Evolutionary conservation across 2,329 filamentous ascomycete species (phyloP).

Genomic region (Blumeria graminis): DNA sequence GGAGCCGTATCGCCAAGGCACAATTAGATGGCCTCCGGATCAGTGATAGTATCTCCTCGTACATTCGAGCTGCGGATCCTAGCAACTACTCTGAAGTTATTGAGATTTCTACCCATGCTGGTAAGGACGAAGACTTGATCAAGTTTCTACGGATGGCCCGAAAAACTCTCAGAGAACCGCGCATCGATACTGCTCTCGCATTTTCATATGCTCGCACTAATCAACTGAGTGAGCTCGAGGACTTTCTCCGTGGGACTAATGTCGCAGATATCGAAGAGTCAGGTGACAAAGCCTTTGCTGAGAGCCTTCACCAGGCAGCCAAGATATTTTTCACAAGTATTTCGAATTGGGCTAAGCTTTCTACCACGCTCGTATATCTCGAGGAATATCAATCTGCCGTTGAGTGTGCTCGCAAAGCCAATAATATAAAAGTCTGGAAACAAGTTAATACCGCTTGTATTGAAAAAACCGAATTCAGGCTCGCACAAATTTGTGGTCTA

Average conservation of each 20-base stretch:
- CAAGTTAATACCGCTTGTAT: slow-evolving; percentile 94
- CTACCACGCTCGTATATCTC: slow-evolving; percentile 90
- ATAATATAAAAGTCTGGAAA: slow-evolving; percentile 98
- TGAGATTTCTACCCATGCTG: slow-evolving; percentile 79
- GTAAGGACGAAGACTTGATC: slow-evolving; percentile 93
- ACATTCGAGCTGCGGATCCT: slow-evolving; percentile 83
- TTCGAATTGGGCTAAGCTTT: slow-evolving; percentile 98
- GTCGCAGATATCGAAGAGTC: slow-evolving; percentile 91
- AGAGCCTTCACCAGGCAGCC: slow-evolving; percentile 82
- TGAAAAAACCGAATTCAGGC: slow-evolving; percentile 92
- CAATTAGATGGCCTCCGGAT: slow-evolving; percentile 90
- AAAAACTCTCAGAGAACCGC: slow-evolving; percentile 82
- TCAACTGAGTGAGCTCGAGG: slow-evolving; percentile 78
- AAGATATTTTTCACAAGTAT: slow-evolving; percentile 99
- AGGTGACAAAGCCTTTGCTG: slow-evolving; percentile 90
- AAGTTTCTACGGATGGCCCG: slow-evolving; percentile 93
- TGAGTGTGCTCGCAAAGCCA: slow-evolving; percentile 92
- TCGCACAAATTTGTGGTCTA: slow-evolving; percentile 94
- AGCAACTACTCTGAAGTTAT: slow-evolving; percentile 91
- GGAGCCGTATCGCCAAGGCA: slow-evolving; percentile 95
- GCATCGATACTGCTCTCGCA: slow-evolving; percentile 79
- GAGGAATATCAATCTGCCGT: slow-evolving; percentile 94
- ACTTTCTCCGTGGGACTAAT: slow-evolving; percentile 81
- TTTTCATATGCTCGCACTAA: slow-evolving; percentile 86
- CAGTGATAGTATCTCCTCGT: slow-evolving; percentile 81